Evolutionary conservation across 1,139 yeast genomes (phyloP).

Genomic region (Kurtzmaniella quercitrusa): DNA sequence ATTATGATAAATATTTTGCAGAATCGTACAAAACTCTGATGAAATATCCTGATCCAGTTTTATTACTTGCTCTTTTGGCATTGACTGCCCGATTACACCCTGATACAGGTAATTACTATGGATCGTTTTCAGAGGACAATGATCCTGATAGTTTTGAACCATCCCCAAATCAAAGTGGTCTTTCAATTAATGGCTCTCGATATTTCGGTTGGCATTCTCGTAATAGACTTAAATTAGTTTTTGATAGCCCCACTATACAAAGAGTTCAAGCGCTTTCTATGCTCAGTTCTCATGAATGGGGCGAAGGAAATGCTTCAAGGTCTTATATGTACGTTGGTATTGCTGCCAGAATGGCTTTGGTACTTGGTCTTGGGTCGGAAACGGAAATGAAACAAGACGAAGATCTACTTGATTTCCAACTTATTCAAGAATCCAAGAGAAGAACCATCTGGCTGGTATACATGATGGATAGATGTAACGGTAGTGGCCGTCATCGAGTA

Average conservation of each 20-base stretch:
- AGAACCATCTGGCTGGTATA: slow-evolving; percentile 38
- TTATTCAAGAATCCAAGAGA: slow-evolving; percentile 26
- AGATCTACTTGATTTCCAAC: slow-evolving; percentile 10
- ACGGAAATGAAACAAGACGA: slow-evolving; percentile 5
- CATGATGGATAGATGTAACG: slow-evolving; percentile 40
- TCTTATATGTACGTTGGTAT: slow-evolving; percentile 34
- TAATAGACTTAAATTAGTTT: slow-evolving; percentile 22
- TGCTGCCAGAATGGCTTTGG: slow-evolving; percentile 37
- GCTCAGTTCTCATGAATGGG: slow-evolving; percentile 40
- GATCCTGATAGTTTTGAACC: slow-evolving; percentile 25
- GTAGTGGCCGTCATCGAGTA: slow-evolving; percentile 31
- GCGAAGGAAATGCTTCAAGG: slow-evolving; percentile 34
- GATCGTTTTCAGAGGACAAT: slow-evolving; percentile 23
- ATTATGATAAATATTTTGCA: slow-evolving; percentile 12
- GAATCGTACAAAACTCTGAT: slow-evolving; percentile 14
- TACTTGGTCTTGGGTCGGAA: slow-evolving; percentile 30
- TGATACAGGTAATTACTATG: slow-evolving; percentile 23
- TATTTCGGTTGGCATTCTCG: slow-evolving; percentile 40
- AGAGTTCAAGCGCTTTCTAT: slow-evolving; percentile 33
- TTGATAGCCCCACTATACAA: slow-evolving; percentile 35
- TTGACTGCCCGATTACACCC: slow-evolving; percentile 33
- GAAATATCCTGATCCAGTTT: slow-evolving; percentile 26
- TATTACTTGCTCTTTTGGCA: slow-evolving; percentile 29
- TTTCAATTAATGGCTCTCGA: slow-evolving; percentile 28
- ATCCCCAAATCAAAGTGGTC: slow-evolving; percentile 3